Evolutionary conservation across 1,139 yeast species (phyloP).

Genomic region (Pichia norvegensis): DNA sequence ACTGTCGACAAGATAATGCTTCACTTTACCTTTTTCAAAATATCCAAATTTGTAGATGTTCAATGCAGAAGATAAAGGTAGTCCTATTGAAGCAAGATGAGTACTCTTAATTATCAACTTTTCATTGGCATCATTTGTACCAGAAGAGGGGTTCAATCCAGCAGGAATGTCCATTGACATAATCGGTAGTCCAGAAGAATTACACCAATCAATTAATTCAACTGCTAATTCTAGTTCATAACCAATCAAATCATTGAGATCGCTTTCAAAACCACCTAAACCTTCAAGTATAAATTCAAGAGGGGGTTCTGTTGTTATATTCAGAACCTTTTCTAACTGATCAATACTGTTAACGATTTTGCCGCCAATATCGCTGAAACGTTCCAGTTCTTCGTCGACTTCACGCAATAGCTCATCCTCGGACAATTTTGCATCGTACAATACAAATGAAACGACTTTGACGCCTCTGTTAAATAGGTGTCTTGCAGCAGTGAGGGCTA

Average conservation of each 20-base stretch:
- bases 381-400: constrained; percentile 38
- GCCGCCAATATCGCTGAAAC: constrained; percentile 52
- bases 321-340: constrained; percentile 27
- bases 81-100: constrained; percentile 63
- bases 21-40: constrained; percentile 36
- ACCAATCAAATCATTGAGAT: constrained; percentile 39
- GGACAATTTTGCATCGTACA: constrained; percentile 29
- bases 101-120: constrained; percentile 31
- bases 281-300: constrained; percentile 76
- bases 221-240: constrained; percentile 42
- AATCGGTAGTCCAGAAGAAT: constrained; percentile 41
- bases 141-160: constrained; percentile 82
- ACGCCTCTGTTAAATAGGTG: constrained; percentile 71
- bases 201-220: constrained; percentile 61
- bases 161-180: constrained; percentile 77
- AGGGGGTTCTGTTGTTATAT: constrained; percentile 53
- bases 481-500: constrained; percentile 76
- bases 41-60: constrained; percentile 46
- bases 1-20: constrained; percentile 61
- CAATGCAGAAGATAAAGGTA: constrained; percentile 62
- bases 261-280: constrained; percentile 74
- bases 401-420: constrained; percentile 27
- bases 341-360: constrained; percentile 35
- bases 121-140: constrained; percentile 34
- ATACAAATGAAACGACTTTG: constrained; percentile 52